A percentile compares a stretch with the other conserved stretches of the same genome.
Evolutionary conservation across 345 rosid genomes (phyloP).

Genomic region (Dipteronia dyeriana): DNA sequence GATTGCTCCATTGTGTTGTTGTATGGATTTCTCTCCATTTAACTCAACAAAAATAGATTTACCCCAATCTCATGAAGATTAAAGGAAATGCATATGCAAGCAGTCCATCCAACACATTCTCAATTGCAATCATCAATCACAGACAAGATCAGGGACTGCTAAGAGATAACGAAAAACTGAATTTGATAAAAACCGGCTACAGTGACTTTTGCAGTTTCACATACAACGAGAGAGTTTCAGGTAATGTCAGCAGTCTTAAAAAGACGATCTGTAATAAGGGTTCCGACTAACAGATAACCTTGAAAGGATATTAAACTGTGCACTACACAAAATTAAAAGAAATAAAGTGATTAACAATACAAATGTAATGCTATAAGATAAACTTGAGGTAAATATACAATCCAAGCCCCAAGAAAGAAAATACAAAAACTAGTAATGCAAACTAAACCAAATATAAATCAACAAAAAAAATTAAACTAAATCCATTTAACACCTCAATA

Average conservation of each 20-base stretch:
- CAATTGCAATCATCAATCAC: constrained; percentile 15
- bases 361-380: not conserved
- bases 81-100: constrained; percentile 14
- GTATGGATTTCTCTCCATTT: constrained; percentile 30
- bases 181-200: not conserved
- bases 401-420: not conserved
- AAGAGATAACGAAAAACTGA: constrained; percentile 1
- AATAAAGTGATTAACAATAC: not conserved
- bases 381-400: not conserved
- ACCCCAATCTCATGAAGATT: not conserved
- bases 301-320: not conserved
- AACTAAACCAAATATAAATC: not conserved
- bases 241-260: not conserved
- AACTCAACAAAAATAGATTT: not conserved
- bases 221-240: not conserved
- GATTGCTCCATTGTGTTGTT: constrained; percentile 48
- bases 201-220: constrained; percentile 10
- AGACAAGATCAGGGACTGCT: constrained; percentile 1
- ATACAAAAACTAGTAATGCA: not conserved
- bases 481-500: constrained; percentile 10
- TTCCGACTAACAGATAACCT: not conserved
- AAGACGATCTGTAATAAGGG: not conserved
- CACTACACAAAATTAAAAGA: not conserved
- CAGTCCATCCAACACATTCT: constrained; percentile 10
- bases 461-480: not conserved